Evolutionary conservation across 2,329 filamentous ascomycete species (phyloP).

Genomic region (Microthyrium microscopicum): DNA sequence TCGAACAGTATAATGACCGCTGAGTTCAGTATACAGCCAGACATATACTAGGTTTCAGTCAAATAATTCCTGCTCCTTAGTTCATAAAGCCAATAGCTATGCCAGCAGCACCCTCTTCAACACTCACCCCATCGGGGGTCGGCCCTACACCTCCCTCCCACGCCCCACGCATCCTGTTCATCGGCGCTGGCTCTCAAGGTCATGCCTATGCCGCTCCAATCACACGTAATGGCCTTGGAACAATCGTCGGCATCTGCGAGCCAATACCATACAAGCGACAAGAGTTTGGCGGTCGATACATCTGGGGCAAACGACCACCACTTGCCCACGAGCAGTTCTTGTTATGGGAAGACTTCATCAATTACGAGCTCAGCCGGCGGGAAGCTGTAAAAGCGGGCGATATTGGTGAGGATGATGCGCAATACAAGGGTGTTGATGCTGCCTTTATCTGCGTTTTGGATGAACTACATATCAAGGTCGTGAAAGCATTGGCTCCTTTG

Average conservation of each 20-base stretch:
- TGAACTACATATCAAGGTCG: constrained; percentile 70
- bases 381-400: constrained; percentile 27
- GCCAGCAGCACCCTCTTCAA: not conserved
- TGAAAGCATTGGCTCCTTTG: constrained; percentile 52
- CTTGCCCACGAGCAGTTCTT: constrained; percentile 40
- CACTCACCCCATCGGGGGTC: not conserved
- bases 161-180: constrained; percentile 17
- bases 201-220: constrained; percentile 17
- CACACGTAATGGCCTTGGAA: constrained; percentile 26
- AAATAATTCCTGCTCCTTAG: not conserved
- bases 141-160: not conserved
- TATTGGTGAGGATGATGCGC: constrained; percentile 6
- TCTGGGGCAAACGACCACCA: constrained; percentile 47
- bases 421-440: constrained; percentile 29
- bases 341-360: constrained; percentile 58
- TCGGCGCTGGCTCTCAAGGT: constrained; percentile 23
- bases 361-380: constrained; percentile 50
- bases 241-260: constrained; percentile 66
- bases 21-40: no score
- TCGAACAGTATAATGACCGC: no score
- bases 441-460: constrained; percentile 66
- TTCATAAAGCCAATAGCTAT: not conserved
- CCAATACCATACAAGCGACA: constrained; percentile 61
- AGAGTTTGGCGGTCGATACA: constrained; percentile 51
- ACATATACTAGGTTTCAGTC: no score